Conservation (phyloP, 176 grass and related monocot species). For the Paspalum vaginatum region DNA sequence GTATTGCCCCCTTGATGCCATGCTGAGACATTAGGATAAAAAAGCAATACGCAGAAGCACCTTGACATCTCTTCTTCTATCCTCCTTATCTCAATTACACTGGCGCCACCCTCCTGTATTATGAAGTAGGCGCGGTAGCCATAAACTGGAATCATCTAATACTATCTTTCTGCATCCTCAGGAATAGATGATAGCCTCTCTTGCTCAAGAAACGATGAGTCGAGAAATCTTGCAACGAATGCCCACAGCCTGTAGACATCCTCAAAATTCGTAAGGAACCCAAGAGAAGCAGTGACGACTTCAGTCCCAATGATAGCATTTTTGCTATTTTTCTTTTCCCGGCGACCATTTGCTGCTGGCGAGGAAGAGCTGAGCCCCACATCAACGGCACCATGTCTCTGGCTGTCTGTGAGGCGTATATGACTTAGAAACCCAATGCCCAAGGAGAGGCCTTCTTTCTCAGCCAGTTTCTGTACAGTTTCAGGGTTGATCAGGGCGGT, state of each 20-base stretch:
- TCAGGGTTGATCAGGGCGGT: conserved; percentile 72
- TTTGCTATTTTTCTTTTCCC: conserved; percentile 68
- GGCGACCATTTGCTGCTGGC: conserved; percentile 54
- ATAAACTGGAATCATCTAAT: conserved; percentile 47
- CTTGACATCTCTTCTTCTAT: conserved; percentile 49
- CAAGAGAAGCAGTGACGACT: conserved; percentile 93
- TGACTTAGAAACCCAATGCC: conserved; percentile 89
- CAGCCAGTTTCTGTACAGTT: conserved; percentile 85
- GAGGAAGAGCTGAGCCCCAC: conserved; percentile 60
- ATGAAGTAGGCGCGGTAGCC: conserved; percentile 45
- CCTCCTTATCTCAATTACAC: conserved; percentile 48
- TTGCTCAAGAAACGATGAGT: conserved; percentile 70
- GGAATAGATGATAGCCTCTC: conserved; percentile 77
- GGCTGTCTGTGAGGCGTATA: conserved; percentile 69
- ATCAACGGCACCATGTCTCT: conserved; percentile 65
- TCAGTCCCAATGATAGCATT: conserved; percentile 64
- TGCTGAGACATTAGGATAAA: conserved; percentile 44
- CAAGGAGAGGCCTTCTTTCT: conserved; percentile 86
- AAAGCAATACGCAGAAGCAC: conserved; percentile 50
- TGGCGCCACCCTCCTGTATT: conserved; percentile 26
- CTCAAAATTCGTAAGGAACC: conserved; percentile 96
- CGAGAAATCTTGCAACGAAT: conserved; percentile 92
- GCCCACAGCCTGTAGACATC: conserved; percentile 96
- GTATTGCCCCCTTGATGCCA: conserved; percentile 53
- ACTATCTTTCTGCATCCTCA: conserved; percentile 67